Percentiles rank a stretch among this genome's conserved stretches.
These are phyloP conservation scores for Geotrichum carabidarum DNA, from an alignment of 1,139 yeast genomes.

Conservation along the genomic window DNA sequence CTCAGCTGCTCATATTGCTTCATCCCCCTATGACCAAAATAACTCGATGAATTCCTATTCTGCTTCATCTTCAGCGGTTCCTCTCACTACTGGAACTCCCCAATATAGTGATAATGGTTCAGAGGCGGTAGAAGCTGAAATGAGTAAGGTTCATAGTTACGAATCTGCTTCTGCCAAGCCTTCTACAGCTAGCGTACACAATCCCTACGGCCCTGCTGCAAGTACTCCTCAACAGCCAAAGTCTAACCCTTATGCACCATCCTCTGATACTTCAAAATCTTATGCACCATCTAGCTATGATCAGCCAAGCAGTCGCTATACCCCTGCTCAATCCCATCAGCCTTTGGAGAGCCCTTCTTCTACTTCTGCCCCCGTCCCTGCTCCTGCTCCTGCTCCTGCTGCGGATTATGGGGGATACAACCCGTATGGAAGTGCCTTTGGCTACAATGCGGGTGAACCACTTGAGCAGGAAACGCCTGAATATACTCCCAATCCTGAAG, in stretches of 20 bases:
- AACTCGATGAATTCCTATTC: too few relatives aligned
- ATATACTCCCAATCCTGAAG: background rate
- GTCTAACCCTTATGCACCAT: background rate
- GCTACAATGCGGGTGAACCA: background rate
- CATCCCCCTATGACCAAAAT: background rate
- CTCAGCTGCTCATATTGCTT: slow-evolving; percentile 4
- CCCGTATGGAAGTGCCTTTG: slow-evolving; percentile 16
- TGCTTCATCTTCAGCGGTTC: too few relatives aligned
- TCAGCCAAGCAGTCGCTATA: slow-evolving; percentile 8
- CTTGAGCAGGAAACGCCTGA: background rate
- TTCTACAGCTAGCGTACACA: background rate
- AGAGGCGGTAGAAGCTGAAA: too few relatives aligned
- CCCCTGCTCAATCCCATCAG: slow-evolving; percentile 1
- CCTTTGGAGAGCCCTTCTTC: background rate
- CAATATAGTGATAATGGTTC: too few relatives aligned
- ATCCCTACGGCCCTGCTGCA: slow-evolving; percentile 15
- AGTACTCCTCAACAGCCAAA: background rate
- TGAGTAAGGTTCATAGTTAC: too few relatives aligned
- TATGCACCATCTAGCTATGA: background rate
- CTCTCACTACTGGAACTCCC: too few relatives aligned
- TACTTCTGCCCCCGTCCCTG: background rate
- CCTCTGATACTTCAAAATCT: background rate
- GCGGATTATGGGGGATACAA: slow-evolving; percentile 11
- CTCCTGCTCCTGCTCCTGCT: slow-evolving; percentile 1
- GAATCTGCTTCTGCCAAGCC: background rate